Conservation (phyloP, 305 asterid genomes). For the Fraxinus xanthoxyloides region DNA sequence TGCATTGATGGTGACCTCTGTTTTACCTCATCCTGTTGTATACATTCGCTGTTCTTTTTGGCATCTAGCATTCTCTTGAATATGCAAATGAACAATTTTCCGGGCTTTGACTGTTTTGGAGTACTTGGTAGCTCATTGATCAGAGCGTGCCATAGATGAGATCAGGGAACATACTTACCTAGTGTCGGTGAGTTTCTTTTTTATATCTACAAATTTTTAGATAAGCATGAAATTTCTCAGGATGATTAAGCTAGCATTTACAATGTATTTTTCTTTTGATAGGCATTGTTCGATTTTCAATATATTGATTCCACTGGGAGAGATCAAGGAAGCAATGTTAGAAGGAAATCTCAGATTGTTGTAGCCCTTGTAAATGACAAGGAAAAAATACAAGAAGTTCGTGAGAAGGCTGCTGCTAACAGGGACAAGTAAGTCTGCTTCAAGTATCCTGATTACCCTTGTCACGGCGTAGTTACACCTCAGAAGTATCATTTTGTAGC, state of each 20-base stretch:
- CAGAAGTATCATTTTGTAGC: not conserved
- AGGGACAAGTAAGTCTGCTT: conserved; percentile 71
- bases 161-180: conserved; percentile 94
- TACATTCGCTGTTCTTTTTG: conserved; percentile 1
- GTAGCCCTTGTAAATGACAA: conserved; percentile 90
- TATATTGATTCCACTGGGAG: conserved; percentile 83
- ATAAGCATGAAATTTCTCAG: not conserved
- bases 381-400: conserved; percentile 90
- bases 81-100: conserved; percentile 9
- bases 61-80: conserved; percentile 1
- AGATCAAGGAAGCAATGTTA: conserved; percentile 91
- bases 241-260: conserved; percentile 12
- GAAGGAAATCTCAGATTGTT: conserved; percentile 90
- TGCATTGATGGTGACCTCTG: conserved; percentile 6
- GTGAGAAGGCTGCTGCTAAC: conserved; percentile 79
- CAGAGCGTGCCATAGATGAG: conserved; percentile 93
- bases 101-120: conserved; percentile 94
- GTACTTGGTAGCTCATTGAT: conserved; percentile 92
- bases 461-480: conserved; percentile 2
- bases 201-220: conserved; percentile 1
- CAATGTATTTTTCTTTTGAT: conserved; percentile 24
- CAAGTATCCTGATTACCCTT: conserved; percentile 18
- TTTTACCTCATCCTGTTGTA: conserved; percentile 8
- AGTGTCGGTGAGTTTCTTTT: conserved; percentile 63
- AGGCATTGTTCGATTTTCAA: conserved; percentile 95